phyloP scores from a whole-genome alignment of 2,329 filamentous ascomycete species.

The Penicillium corylophilum region DNA sequence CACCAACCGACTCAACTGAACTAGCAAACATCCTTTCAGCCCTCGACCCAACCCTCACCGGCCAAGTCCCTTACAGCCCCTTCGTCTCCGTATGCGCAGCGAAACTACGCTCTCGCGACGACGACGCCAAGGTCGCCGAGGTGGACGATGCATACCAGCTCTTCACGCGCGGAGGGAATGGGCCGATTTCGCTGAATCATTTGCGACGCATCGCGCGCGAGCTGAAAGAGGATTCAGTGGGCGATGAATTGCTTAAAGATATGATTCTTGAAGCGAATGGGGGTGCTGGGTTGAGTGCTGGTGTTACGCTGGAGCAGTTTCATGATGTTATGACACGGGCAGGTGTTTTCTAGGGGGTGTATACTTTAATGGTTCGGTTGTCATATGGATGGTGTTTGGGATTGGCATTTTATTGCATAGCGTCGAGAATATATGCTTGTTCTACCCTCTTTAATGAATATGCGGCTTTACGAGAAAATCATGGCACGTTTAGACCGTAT shows the following conservation, averaged over 20 bases:
- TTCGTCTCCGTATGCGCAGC: constrained; percentile 88
- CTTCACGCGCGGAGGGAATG: constrained; percentile 61
- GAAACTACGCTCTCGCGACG: constrained; percentile 65
- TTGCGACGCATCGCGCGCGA: constrained; percentile 75
- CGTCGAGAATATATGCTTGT: constrained; percentile 6
- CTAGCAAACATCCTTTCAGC: constrained; percentile 74
- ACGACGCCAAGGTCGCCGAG: constrained; percentile 62
- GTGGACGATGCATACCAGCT: constrained; percentile 78
- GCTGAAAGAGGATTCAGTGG: constrained; percentile 74
- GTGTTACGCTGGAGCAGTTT: constrained; percentile 78
- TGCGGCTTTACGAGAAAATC: neutral
- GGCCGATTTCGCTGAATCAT: constrained; percentile 76
- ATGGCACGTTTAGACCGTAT: constrained; percentile 10
- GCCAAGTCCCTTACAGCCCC: constrained; percentile 72
- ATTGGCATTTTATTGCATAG: constrained; percentile 8
- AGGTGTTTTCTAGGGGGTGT: constrained; percentile 65
- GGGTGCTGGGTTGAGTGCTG: constrained; percentile 66
- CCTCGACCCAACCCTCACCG: constrained; percentile 78
- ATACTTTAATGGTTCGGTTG: neutral
- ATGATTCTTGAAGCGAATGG: constrained; percentile 96
- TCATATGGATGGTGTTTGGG: constrained; percentile 13
- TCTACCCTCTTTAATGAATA: too few species aligned
- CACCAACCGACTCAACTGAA: constrained; percentile 62
- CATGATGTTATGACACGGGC: constrained; percentile 81
- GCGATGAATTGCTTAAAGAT: constrained; percentile 79